These are phyloP conservation scores for Ballota nigra DNA, from an alignment of 257 asterid genomes.

Conservation along the genomic window DNA sequence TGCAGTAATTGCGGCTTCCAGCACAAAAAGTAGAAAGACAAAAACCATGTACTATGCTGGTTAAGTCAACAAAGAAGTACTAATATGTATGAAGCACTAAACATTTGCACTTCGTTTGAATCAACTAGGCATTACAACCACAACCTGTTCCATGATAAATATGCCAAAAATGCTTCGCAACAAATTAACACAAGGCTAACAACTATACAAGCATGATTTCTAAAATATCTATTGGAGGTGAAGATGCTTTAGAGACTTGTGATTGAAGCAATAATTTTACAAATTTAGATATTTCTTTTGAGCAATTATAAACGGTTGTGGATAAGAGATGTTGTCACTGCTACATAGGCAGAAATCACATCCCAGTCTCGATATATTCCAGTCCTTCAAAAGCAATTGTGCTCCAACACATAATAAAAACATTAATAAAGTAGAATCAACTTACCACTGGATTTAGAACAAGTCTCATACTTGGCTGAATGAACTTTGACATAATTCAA, in stretches of 20 bases:
- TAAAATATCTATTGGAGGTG: background rate
- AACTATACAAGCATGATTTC: background rate
- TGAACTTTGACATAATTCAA: conserved; percentile 65
- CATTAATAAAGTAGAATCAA: conserved; percentile 7
- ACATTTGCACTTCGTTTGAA: background rate
- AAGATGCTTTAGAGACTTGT: background rate
- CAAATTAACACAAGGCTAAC: conserved; percentile 5
- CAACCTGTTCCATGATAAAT: background rate
- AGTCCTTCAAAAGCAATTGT: background rate
- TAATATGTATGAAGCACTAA: background rate
- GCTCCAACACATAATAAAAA: background rate
- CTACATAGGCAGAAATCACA: background rate
- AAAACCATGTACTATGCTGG: conserved; percentile 58
- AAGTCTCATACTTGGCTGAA: conserved; percentile 92
- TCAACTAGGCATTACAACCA: conserved; percentile 3
- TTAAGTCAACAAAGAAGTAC: conserved; percentile 49
- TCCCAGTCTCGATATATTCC: conserved; percentile 1
- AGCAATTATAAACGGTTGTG: too few relatives aligned
- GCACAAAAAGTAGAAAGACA: conserved; percentile 59
- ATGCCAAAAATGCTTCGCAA: conserved; percentile 17
- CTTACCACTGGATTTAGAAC: conserved; percentile 95
- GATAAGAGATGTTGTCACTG: background rate
- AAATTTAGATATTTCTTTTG: too few relatives aligned
- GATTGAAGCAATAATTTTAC: too few relatives aligned
- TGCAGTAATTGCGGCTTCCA: conserved; percentile 73